Evolutionary conservation across 1,284 basidiomycete species (phyloP).

Genomic region (Malassezia japonica): DNA sequence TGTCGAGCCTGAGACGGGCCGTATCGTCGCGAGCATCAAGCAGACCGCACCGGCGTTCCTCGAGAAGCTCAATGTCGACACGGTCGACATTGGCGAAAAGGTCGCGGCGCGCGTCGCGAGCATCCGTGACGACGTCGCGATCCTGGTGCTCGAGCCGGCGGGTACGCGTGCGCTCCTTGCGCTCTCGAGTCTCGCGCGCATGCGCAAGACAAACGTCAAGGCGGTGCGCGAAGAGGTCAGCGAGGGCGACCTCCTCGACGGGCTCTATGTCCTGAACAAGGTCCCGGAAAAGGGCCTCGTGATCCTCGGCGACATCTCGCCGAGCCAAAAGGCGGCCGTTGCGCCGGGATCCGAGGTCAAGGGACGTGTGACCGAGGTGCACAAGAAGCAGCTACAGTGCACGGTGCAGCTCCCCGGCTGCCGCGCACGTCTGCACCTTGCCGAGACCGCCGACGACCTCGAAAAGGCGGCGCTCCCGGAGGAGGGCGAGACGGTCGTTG

Average conservation of each 20-base stretch:
- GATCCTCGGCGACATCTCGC: slow-evolving; percentile 24
- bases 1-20: slow-evolving; percentile 58
- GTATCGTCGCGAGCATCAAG: slow-evolving; percentile 75
- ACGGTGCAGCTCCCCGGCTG: slow-evolving; percentile 23
- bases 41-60: slow-evolving; percentile 55
- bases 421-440: slow-evolving; percentile 29
- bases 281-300: slow-evolving; percentile 52
- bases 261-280: slow-evolving; percentile 78
- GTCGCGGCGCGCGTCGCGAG: slow-evolving; percentile 37
- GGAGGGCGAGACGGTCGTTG: slow-evolving; percentile 61
- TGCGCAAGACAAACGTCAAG: slow-evolving; percentile 60
- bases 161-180: slow-evolving; percentile 72
- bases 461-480: slow-evolving; percentile 55
- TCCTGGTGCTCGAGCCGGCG: slow-evolving; percentile 49
- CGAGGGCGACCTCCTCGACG: slow-evolving; percentile 63
- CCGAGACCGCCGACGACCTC: slow-evolving; percentile 75
- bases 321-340: slow-evolving; percentile 81
- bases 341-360: slow-evolving; percentile 67
- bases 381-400: slow-evolving; percentile 2
- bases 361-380: slow-evolving; percentile 63
- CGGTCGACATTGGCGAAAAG: slow-evolving; percentile 37
- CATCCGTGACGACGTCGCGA: slow-evolving; percentile 40
- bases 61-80: slow-evolving; percentile 38
- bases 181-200: slow-evolving; percentile 75
- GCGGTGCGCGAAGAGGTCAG: slow-evolving; percentile 63